phyloP scores from a whole-genome alignment of 2,329 filamentous ascomycete genomes.

The Pseudopyricularia cyperi region DNA sequence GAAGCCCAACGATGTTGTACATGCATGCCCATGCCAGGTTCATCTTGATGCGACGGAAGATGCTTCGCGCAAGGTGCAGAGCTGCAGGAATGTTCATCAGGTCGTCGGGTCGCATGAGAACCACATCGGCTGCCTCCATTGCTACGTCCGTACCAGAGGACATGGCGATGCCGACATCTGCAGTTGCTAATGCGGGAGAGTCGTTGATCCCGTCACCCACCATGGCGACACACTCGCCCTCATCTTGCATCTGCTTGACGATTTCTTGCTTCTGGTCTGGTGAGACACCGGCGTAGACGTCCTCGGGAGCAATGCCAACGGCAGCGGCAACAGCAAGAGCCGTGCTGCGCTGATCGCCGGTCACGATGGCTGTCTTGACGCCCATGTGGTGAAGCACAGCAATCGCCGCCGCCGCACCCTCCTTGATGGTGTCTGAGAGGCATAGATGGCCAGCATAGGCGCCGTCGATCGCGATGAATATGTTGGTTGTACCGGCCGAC shows the following conservation, averaged over 20 bases:
- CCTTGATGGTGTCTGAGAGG: conserved; percentile 84
- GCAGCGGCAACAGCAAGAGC: conserved; percentile 71
- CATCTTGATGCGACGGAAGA: conserved; percentile 86
- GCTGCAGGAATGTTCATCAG: conserved; percentile 87
- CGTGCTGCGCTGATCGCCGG: conserved; percentile 77
- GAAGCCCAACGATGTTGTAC: conserved; percentile 84
- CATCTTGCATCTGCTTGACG: conserved; percentile 59
- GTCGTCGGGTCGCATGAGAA: conserved; percentile 86
- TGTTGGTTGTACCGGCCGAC: conserved; percentile 67
- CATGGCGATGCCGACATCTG: conserved; percentile 87
- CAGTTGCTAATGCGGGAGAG: conserved; percentile 84
- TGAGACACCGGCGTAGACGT: conserved; percentile 78
- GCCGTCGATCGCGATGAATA: conserved; percentile 80
- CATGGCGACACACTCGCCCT: conserved; percentile 79
- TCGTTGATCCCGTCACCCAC: conserved; percentile 98
- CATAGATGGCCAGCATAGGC: conserved; percentile 70
- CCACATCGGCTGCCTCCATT: conserved; percentile 90
- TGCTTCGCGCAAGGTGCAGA: conserved; percentile 66
- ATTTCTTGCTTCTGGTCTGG: conserved; percentile 87
- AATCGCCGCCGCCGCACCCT: conserved; percentile 69
- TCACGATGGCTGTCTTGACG: conserved; percentile 82
- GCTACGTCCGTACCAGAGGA: conserved; percentile 89
- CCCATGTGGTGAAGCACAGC: conserved; percentile 73
- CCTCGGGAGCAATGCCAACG: conserved; percentile 63
- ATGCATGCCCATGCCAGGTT: conserved; percentile 87